These are phyloP conservation scores for Russula earlei DNA, from an alignment of 768 basidiomycete genomes.

Conservation along the genomic window DNA sequence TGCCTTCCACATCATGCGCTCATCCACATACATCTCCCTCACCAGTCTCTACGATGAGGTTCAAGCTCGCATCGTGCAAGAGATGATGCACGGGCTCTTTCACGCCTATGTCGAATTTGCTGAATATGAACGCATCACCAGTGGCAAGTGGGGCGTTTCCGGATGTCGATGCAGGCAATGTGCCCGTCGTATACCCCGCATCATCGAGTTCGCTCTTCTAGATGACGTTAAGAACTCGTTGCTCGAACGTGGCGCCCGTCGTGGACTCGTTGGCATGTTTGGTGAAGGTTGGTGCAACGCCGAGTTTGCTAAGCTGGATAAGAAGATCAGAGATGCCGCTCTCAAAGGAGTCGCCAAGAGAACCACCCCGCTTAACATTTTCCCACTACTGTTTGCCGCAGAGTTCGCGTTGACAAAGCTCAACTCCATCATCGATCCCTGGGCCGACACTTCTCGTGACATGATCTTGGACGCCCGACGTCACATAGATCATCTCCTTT, in stretches of 20 bases:
- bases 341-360: conserved; percentile 66
- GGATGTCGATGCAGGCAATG: conserved; percentile 83
- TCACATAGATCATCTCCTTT: conserved; percentile 52
- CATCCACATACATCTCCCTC: conserved; percentile 72
- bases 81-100: conserved; percentile 86
- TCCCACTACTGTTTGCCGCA: conserved; percentile 58
- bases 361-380: conserved; percentile 57
- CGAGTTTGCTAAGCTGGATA: conserved; percentile 67
- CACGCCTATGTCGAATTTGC: conserved; percentile 72
- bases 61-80: conserved; percentile 73
- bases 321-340: conserved; percentile 54
- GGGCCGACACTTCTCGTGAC: conserved; percentile 58
- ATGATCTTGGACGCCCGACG: conserved; percentile 59
- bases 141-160: conserved; percentile 71
- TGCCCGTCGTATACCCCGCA: conserved; percentile 65
- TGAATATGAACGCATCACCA: conserved; percentile 68
- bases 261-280: conserved; percentile 74
- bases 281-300: conserved; percentile 82
- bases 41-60: conserved; percentile 67
- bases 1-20: conserved; percentile 80
- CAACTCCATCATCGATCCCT: conserved; percentile 50
- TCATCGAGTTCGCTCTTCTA: conserved; percentile 69
- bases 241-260: conserved; percentile 62
- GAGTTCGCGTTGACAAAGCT: conserved; percentile 51
- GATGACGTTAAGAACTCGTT: conserved; percentile 70